phyloP scores from a whole-genome alignment of 805 yeast genomes.

The Kluyveromyces aestuarii region DNA sequence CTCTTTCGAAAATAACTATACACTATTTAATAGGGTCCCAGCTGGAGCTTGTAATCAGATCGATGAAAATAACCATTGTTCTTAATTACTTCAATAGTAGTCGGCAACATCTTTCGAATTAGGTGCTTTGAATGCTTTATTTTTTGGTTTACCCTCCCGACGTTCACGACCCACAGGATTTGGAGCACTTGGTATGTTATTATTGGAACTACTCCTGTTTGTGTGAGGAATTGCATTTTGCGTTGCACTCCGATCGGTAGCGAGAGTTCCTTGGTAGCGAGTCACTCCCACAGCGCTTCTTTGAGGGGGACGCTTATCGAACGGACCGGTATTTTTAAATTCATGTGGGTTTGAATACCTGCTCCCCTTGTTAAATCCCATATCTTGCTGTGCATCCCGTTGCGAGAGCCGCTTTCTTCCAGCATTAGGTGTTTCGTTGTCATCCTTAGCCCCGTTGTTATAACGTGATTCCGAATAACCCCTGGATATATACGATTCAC shows the following conservation, averaged over 20 bases:
- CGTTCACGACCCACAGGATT: not conserved
- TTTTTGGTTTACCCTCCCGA: not conserved
- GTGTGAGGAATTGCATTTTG: not conserved
- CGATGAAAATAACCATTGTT: not conserved
- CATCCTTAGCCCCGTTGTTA: not conserved
- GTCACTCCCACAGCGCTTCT: not conserved
- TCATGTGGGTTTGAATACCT: not conserved
- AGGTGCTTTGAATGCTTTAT: not conserved
- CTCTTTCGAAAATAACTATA: not conserved
- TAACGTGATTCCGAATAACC: not conserved
- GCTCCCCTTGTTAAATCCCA: not conserved
- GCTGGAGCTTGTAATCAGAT: not conserved
- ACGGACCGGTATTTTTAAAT: not conserved
- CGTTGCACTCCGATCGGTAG: not conserved
- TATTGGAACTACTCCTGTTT: not conserved
- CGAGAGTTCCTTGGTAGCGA: not conserved
- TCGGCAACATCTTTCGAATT: conserved; percentile 9
- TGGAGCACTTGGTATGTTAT: not conserved
- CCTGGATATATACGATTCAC: not conserved
- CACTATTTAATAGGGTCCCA: not conserved
- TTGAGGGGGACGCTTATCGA: not conserved
- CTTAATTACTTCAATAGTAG: conserved; percentile 1
- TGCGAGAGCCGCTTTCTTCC: not conserved
- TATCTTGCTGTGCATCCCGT: not conserved
- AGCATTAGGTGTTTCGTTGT: not conserved